Percentiles rank a stretch among this genome's conserved stretches.
These are phyloP conservation scores for Ettlia oleoabundans DNA, from an alignment of 139 green algal species.

Conservation along the genomic window DNA sequence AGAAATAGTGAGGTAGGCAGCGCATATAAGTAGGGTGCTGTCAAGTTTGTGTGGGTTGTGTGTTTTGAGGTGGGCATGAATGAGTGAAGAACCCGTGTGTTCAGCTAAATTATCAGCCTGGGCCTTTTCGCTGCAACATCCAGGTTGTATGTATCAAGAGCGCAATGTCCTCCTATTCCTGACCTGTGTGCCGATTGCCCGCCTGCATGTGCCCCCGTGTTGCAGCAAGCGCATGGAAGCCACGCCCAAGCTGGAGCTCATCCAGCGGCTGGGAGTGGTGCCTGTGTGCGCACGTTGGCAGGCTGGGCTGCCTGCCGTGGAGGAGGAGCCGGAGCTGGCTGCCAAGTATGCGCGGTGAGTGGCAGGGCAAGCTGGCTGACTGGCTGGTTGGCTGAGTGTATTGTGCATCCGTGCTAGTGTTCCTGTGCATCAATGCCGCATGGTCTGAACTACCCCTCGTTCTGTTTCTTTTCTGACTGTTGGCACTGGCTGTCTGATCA, in stretches of 20 bases:
- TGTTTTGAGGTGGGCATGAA: too few species aligned
- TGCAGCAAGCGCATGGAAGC: constrained; percentile 89
- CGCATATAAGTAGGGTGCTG: background rate
- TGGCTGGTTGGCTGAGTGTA: background rate
- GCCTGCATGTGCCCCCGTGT: background rate
- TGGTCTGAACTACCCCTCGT: too few species aligned
- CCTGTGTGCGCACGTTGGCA: constrained; percentile 56
- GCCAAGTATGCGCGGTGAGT: constrained; percentile 60
- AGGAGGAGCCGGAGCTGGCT: constrained; percentile 69
- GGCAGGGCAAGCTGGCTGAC: background rate
- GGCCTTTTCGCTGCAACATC: too few species aligned
- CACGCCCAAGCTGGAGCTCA: constrained; percentile 77
- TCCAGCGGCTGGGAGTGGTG: constrained; percentile 77
- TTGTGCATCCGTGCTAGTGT: background rate
- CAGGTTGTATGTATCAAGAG: too few species aligned
- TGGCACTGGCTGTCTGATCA: too few species aligned
- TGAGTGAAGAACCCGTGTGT: too few species aligned
- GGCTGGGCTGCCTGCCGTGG: constrained; percentile 47
- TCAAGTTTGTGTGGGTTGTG: background rate
- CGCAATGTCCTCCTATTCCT: too few species aligned
- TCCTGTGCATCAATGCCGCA: too few species aligned
- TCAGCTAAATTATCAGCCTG: too few species aligned
- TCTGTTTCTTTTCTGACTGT: too few species aligned
- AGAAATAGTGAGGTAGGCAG: constrained; percentile 66
- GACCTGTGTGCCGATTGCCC: background rate